These are phyloP conservation scores for Trichoderma sp. DNA, from an alignment of 2,329 filamentous ascomycete species.

Conservation along the genomic window DNA sequence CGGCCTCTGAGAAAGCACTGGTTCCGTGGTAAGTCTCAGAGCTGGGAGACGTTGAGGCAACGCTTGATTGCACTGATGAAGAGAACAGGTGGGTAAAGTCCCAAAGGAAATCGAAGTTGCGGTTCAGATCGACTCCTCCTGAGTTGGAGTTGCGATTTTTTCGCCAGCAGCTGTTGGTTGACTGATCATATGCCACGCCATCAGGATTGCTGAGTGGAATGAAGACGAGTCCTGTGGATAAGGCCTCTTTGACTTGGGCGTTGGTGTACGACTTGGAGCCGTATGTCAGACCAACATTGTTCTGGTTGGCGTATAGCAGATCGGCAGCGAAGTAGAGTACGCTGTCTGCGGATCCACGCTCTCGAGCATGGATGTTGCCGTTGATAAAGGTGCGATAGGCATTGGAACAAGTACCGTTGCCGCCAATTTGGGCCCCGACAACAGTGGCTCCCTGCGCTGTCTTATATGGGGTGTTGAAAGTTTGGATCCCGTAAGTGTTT, in stretches of 20 bases:
- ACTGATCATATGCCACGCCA: constrained; percentile 57
- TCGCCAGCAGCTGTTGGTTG: constrained; percentile 55
- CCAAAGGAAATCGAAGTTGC: constrained; percentile 63
- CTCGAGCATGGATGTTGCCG: constrained; percentile 60
- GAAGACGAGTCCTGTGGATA: constrained; percentile 58
- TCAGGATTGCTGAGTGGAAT: constrained; percentile 59
- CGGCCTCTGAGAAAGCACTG: constrained; percentile 57
- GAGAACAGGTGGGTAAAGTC: constrained; percentile 53
- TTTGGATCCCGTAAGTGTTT: constrained; percentile 11
- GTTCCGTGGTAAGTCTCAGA: constrained; percentile 57
- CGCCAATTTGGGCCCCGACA: constrained; percentile 10
- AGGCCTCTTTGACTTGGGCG: constrained; percentile 54
- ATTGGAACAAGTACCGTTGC: constrained; percentile 7
- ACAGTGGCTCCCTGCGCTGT: constrained; percentile 14
- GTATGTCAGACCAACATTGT: constrained; percentile 54
- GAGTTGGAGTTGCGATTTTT: constrained; percentile 57
- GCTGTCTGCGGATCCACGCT: constrained; percentile 60
- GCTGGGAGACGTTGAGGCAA: constrained; percentile 45
- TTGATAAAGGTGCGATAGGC: constrained; percentile 51
- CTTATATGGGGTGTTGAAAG: constrained; percentile 13
- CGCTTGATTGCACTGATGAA: constrained; percentile 41
- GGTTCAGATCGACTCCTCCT: constrained; percentile 57
- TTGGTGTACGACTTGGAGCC: constrained; percentile 56
- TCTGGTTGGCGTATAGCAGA: constrained; percentile 56
- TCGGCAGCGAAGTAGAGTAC: constrained; percentile 62